Base-by-base conservation (phyloP, 441 rosid species). In the Gossypium lobatum region DNA sequence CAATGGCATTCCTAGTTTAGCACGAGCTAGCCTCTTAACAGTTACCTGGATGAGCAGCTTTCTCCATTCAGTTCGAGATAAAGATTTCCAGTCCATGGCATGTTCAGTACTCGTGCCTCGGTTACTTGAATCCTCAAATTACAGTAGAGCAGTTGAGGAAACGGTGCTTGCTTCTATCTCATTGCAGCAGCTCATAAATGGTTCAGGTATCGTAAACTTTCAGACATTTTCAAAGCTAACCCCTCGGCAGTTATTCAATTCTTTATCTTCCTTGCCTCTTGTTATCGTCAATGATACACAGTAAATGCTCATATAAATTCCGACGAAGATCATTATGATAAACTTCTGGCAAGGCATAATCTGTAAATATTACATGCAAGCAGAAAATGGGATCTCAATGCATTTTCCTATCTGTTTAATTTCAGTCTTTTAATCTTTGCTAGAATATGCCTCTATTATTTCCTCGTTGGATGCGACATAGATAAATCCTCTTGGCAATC, bases 21-120 rank as follows among this genome's bases (percentile, higher is more conserved):
- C 80, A 16, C 81, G 83, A 71, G 82, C 91, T 52, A 76, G 90
- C 77, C 76, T 89, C 3, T 75, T 76, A 55, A 89, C 89, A 0
- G 78, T 85, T 10, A 73, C 91, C 6, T 89, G 91, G 90, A 77
- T 86, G 71, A 81, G 82, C 70, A 62, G 62, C 53, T 76, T 77
- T 72, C 71, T 89, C 71, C 75, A 74, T 72, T 76, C 81, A 11
- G 55, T 57, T 0, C 50, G 64, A 37, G 77, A 79, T 3, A 31
- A 72, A 37, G 70, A 55, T 64, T 72, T 80, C 28, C 57, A 6
- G 16, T 64, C 73, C 31, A 70, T 21, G 73, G 82, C 73, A 21
- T 61, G 73, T 75, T 73, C 85, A 8, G 66, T 74, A 26, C 63
- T 70, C 25, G 53, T 57, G 18, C 69, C 79, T 10, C 70, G 45